Percentiles rank a stretch among this genome's conserved stretches.
Evolutionary conservation across 257 asterid genomes (phyloP).

Genomic region (Paraleonurus japonicus): DNA sequence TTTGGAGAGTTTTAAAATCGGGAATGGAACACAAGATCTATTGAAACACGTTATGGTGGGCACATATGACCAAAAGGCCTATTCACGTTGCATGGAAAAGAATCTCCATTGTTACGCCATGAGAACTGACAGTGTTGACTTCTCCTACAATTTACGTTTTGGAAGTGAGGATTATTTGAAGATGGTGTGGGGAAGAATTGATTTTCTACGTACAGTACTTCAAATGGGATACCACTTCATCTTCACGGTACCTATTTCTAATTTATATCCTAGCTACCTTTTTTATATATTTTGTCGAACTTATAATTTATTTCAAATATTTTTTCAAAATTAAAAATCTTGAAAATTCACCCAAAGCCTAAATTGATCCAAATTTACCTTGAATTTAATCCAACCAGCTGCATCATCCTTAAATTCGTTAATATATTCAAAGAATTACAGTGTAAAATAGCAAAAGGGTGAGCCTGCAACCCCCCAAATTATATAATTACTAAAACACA

Average conservation of each 20-base stretch:
- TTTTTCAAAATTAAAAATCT: too few relatives aligned
- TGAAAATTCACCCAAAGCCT: too few relatives aligned
- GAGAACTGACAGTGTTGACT: constrained; percentile 45
- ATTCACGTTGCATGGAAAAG: constrained; percentile 39
- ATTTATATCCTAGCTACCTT: not conserved
- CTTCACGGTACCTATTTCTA: constrained; percentile 42
- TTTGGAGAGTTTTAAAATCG: constrained; percentile 57
- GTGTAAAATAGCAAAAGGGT: too few relatives aligned
- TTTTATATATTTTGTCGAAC: too few relatives aligned
- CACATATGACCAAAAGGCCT: constrained; percentile 53
- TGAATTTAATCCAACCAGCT: too few relatives aligned
- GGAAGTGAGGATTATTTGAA: constrained; percentile 50
- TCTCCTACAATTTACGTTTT: constrained; percentile 39
- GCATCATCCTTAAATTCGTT: too few relatives aligned
- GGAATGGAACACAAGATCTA: constrained; percentile 45
- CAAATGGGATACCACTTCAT: constrained; percentile 51
- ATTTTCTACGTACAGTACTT: constrained; percentile 47
- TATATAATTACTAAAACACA: too few relatives aligned
- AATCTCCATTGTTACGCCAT: constrained; percentile 48
- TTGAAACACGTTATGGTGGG: constrained; percentile 47
- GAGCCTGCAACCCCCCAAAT: too few relatives aligned
- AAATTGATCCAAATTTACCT: too few relatives aligned
- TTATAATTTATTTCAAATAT: too few relatives aligned
- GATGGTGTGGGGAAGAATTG: constrained; percentile 66
- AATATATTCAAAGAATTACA: too few relatives aligned